Evolutionary conservation across 495 filamentous ascomycete species (phyloP).

Genomic region (Penicillium alfredii): DNA sequence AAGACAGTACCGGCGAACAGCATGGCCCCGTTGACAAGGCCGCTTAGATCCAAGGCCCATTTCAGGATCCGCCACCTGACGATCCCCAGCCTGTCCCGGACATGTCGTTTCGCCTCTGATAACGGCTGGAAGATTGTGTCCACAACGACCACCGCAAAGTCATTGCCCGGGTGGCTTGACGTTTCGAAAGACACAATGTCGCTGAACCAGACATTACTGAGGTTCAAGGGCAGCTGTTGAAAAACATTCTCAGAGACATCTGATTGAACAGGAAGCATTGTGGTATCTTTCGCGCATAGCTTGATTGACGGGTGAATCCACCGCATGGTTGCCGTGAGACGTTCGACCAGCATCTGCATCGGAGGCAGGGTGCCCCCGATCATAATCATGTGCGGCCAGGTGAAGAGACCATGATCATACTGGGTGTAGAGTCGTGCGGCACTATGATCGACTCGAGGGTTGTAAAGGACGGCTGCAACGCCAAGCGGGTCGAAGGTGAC

Average conservation of each 20-base stretch:
- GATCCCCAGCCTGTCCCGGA: conserved; percentile 5
- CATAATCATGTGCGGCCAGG: conserved; percentile 30
- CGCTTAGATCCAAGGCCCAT: conserved; percentile 12
- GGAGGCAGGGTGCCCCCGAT: conserved; percentile 24
- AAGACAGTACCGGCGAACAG: conserved; percentile 18
- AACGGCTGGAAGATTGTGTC: conserved; percentile 5
- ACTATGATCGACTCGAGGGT: conserved; percentile 22
- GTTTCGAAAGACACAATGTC: conserved; percentile 20
- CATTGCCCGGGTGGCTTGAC: conserved; percentile 18
- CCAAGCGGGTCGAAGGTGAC: conserved; percentile 30
- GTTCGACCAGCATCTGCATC: conserved; percentile 26
- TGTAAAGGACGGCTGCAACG: conserved; percentile 25
- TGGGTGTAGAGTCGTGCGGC: conserved; percentile 27
- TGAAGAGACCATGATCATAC: conserved; percentile 21
- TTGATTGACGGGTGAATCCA: conserved; percentile 23
- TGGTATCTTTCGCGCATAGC: conserved; percentile 22
- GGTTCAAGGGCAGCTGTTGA: conserved; percentile 21
- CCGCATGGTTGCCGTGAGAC: conserved; percentile 17
- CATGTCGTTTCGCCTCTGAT: neutral
- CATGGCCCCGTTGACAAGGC: conserved; percentile 19
- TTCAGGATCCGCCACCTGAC: conserved; percentile 8
- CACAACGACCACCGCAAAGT: conserved; percentile 20
- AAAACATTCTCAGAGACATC: conserved; percentile 22
- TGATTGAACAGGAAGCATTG: conserved; percentile 22
- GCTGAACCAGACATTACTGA: conserved; percentile 23